phyloP scores from a whole-genome alignment of 2,329 filamentous ascomycete genomes.

The Venturia aucupariae region DNA sequence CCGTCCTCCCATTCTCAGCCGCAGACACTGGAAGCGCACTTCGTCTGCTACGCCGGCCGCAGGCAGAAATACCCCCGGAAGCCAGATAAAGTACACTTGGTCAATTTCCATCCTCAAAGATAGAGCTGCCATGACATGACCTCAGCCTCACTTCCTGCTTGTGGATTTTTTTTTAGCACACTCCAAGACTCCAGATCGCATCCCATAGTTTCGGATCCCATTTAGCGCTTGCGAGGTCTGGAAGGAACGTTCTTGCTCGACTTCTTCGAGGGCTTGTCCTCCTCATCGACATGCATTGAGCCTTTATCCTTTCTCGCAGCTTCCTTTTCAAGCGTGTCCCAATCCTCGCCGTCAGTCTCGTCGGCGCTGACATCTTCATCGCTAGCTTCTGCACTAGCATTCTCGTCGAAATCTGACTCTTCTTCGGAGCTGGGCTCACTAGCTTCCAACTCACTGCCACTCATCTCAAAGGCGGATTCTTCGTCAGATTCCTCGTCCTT shows the following conservation, averaged over 20 bases:
- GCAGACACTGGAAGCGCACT: too few species aligned
- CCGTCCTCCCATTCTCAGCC: too few species aligned
- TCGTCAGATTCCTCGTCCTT: slow-evolving; percentile 68
- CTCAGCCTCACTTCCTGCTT: not conserved
- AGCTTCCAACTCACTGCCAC: slow-evolving; percentile 66
- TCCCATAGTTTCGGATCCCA: not conserved
- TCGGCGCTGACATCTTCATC: slow-evolving; percentile 58
- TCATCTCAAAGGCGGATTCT: slow-evolving; percentile 86
- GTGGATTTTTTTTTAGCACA: not conserved
- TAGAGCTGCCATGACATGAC: not conserved
- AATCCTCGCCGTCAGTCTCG: slow-evolving; percentile 64
- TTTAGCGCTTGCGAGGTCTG: not conserved
- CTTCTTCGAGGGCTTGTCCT: slow-evolving; percentile 8
- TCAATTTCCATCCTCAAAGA: not conserved
- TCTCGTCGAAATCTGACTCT: slow-evolving; percentile 88
- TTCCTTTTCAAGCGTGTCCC: slow-evolving; percentile 91
- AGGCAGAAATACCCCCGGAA: not conserved
- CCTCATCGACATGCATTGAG: slow-evolving; percentile 9
- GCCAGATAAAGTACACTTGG: not conserved
- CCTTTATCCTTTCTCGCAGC: slow-evolving; percentile 49
- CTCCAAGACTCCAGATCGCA: not conserved
- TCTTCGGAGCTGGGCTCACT: slow-evolving; percentile 75
- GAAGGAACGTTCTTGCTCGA: not conserved
- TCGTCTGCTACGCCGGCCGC: not conserved
- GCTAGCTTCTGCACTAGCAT: slow-evolving; percentile 71